Percentiles rank a stretch among this genome's conserved stretches.
phyloP scores from a whole-genome alignment of 805 yeast genomes.

The Candida succiphila region DNA sequence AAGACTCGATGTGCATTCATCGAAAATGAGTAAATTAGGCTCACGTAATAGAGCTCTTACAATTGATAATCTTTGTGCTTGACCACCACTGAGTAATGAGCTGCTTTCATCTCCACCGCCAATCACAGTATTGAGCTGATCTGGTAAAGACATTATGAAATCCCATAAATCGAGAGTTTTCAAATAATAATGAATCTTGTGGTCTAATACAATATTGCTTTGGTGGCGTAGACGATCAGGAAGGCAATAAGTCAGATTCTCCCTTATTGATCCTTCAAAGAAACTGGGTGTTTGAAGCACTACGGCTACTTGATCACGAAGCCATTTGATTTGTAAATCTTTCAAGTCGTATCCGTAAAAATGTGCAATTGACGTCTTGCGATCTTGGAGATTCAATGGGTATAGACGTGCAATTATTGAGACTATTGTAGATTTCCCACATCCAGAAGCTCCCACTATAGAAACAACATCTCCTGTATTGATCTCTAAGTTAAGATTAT shows the following conservation, averaged over 20 bases:
- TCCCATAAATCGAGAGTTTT: slow-evolving; percentile 39
- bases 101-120: slow-evolving; percentile 41
- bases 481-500: slow-evolving; percentile 33
- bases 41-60: slow-evolving; percentile 69
- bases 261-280: slow-evolving; percentile 63
- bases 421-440: slow-evolving; percentile 80
- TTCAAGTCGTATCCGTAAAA: slow-evolving; percentile 37
- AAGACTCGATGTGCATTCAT: slow-evolving; percentile 85
- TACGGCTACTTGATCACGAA: slow-evolving; percentile 48
- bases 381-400: not conserved
- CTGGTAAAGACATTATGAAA: slow-evolving; percentile 44
- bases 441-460: slow-evolving; percentile 79
- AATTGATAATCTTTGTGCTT: slow-evolving; percentile 74
- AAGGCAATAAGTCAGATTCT: slow-evolving; percentile 61
- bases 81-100: slow-evolving; percentile 74
- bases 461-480: slow-evolving; percentile 44
- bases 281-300: slow-evolving; percentile 71
- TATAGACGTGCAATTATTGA: slow-evolving; percentile 48
- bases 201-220: not conserved
- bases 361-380: slow-evolving; percentile 13
- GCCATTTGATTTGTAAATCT: slow-evolving; percentile 30
- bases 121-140: slow-evolving; percentile 50
- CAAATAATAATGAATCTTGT: slow-evolving; percentile 27
- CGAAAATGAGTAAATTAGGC: slow-evolving; percentile 62
- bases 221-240: slow-evolving; percentile 4